These are phyloP conservation scores for Leccinum fuscescens DNA, from an alignment of 1,284 basidiomycete species.

Conservation along the genomic window DNA sequence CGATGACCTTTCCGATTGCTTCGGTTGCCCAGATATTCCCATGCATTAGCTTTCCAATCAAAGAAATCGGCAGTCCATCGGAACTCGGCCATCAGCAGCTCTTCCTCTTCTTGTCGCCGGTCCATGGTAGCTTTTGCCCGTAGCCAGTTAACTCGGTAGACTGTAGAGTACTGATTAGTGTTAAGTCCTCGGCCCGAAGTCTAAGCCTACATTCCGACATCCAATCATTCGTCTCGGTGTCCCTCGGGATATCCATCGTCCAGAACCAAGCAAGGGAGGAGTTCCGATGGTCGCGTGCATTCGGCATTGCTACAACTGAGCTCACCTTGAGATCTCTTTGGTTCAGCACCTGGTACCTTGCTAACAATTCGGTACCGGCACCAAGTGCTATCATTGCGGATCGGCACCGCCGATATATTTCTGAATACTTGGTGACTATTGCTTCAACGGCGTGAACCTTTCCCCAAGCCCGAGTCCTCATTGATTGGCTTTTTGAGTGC, in stretches of 20 bases:
- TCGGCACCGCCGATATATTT: neutral
- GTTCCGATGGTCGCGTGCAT: neutral
- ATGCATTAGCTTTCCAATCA: neutral
- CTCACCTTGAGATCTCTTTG: neutral
- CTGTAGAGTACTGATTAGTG: neutral
- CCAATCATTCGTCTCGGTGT: neutral
- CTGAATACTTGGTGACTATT: neutral
- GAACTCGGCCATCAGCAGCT: neutral
- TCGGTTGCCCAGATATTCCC: neutral
- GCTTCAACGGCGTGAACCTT: neutral
- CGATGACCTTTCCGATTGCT: neutral
- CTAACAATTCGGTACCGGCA: neutral
- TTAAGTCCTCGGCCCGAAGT: neutral
- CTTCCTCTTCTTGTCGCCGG: neutral
- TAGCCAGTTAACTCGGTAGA: constrained; percentile 2
- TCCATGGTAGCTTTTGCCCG: neutral
- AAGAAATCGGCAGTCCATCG: neutral
- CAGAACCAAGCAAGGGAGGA: neutral
- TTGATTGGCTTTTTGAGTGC: neutral
- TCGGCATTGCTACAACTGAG: neutral
- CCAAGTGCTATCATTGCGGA: neutral
- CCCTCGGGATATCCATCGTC: neutral
- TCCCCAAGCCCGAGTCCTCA: neutral
- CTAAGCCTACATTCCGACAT: constrained; percentile 1
- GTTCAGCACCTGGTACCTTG: neutral